These are phyloP conservation scores for Sarcodon sp. DNA, from an alignment of 768 basidiomycete species.

Conservation along the genomic window DNA sequence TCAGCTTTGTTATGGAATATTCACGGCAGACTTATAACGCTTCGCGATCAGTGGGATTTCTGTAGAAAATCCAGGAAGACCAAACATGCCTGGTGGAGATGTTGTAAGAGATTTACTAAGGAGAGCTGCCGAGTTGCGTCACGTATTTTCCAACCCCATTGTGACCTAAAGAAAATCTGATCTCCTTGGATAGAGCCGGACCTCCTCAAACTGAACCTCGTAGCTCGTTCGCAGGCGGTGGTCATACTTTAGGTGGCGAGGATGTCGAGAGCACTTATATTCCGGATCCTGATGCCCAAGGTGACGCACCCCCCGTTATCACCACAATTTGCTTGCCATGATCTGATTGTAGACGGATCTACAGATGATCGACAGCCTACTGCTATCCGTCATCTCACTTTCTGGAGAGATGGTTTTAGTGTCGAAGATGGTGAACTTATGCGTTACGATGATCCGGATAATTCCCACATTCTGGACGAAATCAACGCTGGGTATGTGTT, in stretches of 20 bases:
- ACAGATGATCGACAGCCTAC: slow-evolving; percentile 35
- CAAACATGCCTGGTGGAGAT: slow-evolving; percentile 35
- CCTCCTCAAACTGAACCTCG: slow-evolving; percentile 13
- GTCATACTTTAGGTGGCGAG: slow-evolving; percentile 81
- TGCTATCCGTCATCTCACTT: slow-evolving; percentile 64
- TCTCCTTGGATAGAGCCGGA: slow-evolving; percentile 19
- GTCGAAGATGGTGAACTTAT: slow-evolving; percentile 82
- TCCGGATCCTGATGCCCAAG: slow-evolving; percentile 50
- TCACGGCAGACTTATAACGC: background rate
- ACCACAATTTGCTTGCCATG: background rate
- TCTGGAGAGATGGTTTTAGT: slow-evolving; percentile 91
- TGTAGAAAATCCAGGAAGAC: slow-evolving; percentile 61
- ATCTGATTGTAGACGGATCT: background rate
- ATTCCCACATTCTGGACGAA: slow-evolving; percentile 54
- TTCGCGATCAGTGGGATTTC: slow-evolving; percentile 58
- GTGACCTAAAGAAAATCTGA: background rate
- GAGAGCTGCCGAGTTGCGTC: slow-evolving; percentile 66
- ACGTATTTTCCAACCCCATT: background rate
- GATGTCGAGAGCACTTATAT: slow-evolving; percentile 70
- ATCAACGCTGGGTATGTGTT: slow-evolving; percentile 66
- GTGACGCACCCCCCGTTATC: slow-evolving; percentile 1
- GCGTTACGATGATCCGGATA: slow-evolving; percentile 69
- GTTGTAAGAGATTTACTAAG: slow-evolving; percentile 63
- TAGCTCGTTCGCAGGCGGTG: slow-evolving; percentile 50
- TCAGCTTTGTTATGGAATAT: slow-evolving; percentile 12